phyloP scores from a whole-genome alignment of 2,329 filamentous ascomycete species.

The Trichoderma afroharzianum region DNA sequence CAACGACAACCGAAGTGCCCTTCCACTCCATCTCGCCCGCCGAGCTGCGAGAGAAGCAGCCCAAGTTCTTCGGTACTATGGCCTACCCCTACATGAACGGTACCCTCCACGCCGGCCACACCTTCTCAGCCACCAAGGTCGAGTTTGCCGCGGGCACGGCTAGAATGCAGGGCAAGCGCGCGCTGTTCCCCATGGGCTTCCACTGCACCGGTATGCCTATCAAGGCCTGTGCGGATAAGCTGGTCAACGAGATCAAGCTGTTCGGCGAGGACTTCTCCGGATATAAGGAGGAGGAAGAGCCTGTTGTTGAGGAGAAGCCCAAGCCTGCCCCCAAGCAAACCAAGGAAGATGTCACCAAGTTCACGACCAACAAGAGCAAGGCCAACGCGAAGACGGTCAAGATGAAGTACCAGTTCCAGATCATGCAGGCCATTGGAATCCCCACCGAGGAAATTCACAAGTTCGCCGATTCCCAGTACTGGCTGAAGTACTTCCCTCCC shows the following conservation, averaged over 20 bases:
- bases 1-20: slow-evolving; percentile 72
- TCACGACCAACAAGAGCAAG: slow-evolving; percentile 89
- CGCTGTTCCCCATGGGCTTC: slow-evolving; percentile 88
- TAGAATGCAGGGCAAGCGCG: slow-evolving; percentile 84
- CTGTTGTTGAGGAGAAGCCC: slow-evolving; percentile 46
- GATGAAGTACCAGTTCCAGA: slow-evolving; percentile 94
- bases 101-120: slow-evolving; percentile 84
- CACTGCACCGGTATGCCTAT: slow-evolving; percentile 96
- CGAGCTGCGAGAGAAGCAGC: slow-evolving; percentile 73
- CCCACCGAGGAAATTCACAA: slow-evolving; percentile 84
- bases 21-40: slow-evolving; percentile 68
- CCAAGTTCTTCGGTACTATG: slow-evolving; percentile 78
- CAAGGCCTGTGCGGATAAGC: slow-evolving; percentile 94
- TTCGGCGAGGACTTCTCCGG: slow-evolving; percentile 84
- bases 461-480: slow-evolving; percentile 87
- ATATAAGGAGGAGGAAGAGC: slow-evolving; percentile 63
- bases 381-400: slow-evolving; percentile 84
- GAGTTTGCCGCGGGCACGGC: slow-evolving; percentile 87
- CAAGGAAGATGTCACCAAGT: slow-evolving; percentile 86
- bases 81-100: slow-evolving; percentile 74
- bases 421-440: slow-evolving; percentile 88
- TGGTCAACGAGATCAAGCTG: slow-evolving; percentile 80
- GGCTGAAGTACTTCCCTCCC: slow-evolving; percentile 80
- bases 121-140: slow-evolving; percentile 86
- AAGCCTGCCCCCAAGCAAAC: slow-evolving; percentile 58